Percentiles rank a stretch among this genome's conserved stretches.
Conservation (phyloP, 306 rosid species). For the Abrus precatorius region DNA sequence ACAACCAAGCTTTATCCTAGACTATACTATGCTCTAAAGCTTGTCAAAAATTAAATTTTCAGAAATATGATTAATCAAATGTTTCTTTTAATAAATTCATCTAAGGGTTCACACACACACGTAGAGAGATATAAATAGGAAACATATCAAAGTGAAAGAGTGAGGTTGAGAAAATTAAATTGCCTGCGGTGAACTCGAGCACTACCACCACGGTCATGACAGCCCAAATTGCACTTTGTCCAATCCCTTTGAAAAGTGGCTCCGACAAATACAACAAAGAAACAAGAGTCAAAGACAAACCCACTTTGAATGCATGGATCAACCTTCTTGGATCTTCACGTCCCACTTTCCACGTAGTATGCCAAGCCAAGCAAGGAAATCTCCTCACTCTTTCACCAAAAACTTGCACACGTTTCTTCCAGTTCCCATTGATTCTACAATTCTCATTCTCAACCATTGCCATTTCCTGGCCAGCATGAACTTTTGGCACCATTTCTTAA, state of each 20-base stretch:
- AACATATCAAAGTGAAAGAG: no score
- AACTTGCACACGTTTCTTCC: constrained; percentile 50
- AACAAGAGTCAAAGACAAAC: constrained; percentile 76
- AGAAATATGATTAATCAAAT: no score
- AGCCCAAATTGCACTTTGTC: constrained; percentile 89
- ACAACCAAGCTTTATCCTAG: no score
- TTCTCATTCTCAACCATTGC: constrained; percentile 52
- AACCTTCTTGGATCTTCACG: constrained; percentile 87
- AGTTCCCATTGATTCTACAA: constrained; percentile 46
- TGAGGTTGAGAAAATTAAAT: not conserved
- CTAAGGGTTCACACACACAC: no score
- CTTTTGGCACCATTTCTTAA: constrained; percentile 63
- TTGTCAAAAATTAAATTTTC: no score
- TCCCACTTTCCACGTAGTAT: constrained; percentile 75
- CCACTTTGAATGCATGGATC: constrained; percentile 88
- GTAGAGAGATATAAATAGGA: not conserved
- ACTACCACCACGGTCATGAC: constrained; percentile 98
- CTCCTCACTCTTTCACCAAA: constrained; percentile 58
- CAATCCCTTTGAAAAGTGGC: constrained; percentile 73
- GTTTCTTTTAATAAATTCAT: no score
- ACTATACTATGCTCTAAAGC: no score
- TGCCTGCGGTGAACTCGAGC: constrained; percentile 94
- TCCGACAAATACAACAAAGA: constrained; percentile 79
- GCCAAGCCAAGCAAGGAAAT: constrained; percentile 58
- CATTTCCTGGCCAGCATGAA: constrained; percentile 68